These are phyloP conservation scores for Guyanaporus albipodus DNA, from an alignment of 768 basidiomycete species.

Conservation along the genomic window DNA sequence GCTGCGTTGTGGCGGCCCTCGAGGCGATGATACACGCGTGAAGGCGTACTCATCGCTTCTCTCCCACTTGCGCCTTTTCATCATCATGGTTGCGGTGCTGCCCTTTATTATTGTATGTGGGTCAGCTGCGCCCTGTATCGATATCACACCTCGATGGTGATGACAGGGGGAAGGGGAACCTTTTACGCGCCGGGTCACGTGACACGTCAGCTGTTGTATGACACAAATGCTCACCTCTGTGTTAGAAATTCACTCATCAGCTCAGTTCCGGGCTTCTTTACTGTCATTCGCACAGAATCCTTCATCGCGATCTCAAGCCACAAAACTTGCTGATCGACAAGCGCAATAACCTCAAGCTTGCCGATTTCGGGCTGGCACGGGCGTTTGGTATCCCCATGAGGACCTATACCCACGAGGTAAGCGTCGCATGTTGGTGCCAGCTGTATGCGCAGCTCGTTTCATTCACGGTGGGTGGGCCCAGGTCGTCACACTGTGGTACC, in stretches of 20 bases:
- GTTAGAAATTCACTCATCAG: slow-evolving; percentile 94
- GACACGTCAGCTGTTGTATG: slow-evolving; percentile 10
- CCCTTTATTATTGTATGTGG: no score
- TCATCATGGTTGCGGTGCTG: background rate
- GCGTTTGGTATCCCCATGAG: slow-evolving; percentile 98
- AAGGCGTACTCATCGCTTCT: slow-evolving; percentile 1
- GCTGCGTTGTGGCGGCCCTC: slow-evolving; percentile 5
- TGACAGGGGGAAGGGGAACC: slow-evolving; percentile 12
- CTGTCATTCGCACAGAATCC: slow-evolving; percentile 92
- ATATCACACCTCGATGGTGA: slow-evolving; percentile 21
- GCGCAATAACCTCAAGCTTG: slow-evolving; percentile 87
- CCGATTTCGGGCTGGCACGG: slow-evolving; percentile 93
- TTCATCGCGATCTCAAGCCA: slow-evolving; percentile 96
- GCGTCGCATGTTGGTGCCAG: slow-evolving; percentile 15
- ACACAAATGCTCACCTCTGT: slow-evolving; percentile 10
- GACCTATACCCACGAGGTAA: slow-evolving; percentile 98
- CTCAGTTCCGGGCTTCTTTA: slow-evolving; percentile 87
- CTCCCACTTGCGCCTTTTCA: slow-evolving; percentile 11
- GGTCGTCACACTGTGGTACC: slow-evolving; percentile 99
- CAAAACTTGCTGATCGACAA: slow-evolving; percentile 94
- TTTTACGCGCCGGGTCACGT: slow-evolving; percentile 33
- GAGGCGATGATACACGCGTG: slow-evolving; percentile 24
- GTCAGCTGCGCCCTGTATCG: slow-evolving; percentile 6
- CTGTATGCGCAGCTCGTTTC: slow-evolving; percentile 1
- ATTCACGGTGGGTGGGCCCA: slow-evolving; percentile 31